A percentile compares a stretch with the other conserved stretches of the same genome.
These are phyloP conservation scores for Phytophthora pini DNA, from an alignment of 352 stramenopile species.

Conservation along the genomic window DNA sequence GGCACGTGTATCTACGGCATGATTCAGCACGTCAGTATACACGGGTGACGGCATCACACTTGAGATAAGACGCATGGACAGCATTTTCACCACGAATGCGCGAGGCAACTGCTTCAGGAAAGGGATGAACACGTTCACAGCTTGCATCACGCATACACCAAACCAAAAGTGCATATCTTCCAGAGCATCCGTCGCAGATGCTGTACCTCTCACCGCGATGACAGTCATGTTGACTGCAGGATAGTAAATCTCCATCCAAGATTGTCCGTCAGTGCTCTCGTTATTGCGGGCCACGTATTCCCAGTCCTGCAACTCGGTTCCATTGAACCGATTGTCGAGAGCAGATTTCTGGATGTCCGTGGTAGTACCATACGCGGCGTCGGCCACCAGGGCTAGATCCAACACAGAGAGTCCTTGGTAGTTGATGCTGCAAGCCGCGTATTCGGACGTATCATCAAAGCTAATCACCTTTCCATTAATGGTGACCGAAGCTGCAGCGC, in stretches of 20 bases:
- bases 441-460: conserved; percentile 61
- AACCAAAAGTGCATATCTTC: conserved; percentile 91
- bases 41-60: conserved; percentile 70
- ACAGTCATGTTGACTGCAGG: conserved; percentile 82
- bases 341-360: conserved; percentile 63
- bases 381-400: conserved; percentile 80
- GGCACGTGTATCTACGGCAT: conserved; percentile 49
- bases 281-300: conserved; percentile 80
- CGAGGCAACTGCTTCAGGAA: conserved; percentile 85
- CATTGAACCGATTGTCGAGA: conserved; percentile 80
- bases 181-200: conserved; percentile 76
- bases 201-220: conserved; percentile 80
- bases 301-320: conserved; percentile 72
- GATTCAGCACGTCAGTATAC: conserved; percentile 62
- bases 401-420: conserved; percentile 67
- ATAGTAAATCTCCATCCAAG: conserved; percentile 88
- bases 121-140: conserved; percentile 77
- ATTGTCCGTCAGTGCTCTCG: conserved; percentile 69
- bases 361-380: conserved; percentile 77
- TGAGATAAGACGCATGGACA: conserved; percentile 78
- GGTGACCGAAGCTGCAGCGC: conserved; percentile 37
- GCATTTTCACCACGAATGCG: conserved; percentile 71
- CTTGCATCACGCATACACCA: conserved; percentile 87
- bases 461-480: conserved; percentile 52
- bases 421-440: conserved; percentile 77